A percentile compares a stretch with the other conserved stretches of the same genome.
Evolutionary conservation across 2,329 filamentous ascomycete genomes (phyloP).

Genomic region (Byssochlamys sp.): DNA sequence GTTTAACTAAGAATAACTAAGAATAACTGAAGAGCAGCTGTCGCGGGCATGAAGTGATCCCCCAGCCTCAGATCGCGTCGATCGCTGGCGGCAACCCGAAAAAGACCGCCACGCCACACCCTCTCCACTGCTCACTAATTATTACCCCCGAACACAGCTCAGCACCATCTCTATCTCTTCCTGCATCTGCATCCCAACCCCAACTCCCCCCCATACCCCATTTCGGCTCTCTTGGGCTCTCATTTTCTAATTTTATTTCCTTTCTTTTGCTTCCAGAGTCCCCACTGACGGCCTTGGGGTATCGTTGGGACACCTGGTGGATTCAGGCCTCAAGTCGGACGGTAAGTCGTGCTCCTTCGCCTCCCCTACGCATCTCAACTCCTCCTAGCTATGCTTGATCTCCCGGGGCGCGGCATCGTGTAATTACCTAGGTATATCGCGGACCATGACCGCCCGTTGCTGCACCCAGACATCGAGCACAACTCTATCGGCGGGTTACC

Average conservation of each 20-base stretch:
- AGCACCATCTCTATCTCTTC: background rate
- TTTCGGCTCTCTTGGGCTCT: background rate
- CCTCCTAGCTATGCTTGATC: background rate
- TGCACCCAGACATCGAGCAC: background rate
- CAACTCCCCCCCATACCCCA: background rate
- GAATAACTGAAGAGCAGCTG: too few species aligned
- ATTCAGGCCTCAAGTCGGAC: background rate
- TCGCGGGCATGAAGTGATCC: background rate
- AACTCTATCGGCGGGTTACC: background rate
- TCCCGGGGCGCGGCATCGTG: background rate
- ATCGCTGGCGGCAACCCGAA: background rate
- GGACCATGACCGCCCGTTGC: background rate
- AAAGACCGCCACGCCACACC: background rate
- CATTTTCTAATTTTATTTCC: background rate
- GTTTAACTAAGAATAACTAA: too few species aligned
- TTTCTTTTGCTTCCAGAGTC: background rate
- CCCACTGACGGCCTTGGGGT: background rate
- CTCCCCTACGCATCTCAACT: background rate
- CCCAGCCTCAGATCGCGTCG: background rate
- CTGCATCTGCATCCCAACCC: background rate
- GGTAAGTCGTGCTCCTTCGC: background rate
- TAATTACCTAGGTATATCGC: background rate
- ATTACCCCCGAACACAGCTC: background rate
- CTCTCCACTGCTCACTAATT: background rate
- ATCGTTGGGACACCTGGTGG: background rate